Base-by-base conservation (phyloP, 2,329 filamentous ascomycete genomes). In the Arthrobotrys pseudoclavata region DNA sequence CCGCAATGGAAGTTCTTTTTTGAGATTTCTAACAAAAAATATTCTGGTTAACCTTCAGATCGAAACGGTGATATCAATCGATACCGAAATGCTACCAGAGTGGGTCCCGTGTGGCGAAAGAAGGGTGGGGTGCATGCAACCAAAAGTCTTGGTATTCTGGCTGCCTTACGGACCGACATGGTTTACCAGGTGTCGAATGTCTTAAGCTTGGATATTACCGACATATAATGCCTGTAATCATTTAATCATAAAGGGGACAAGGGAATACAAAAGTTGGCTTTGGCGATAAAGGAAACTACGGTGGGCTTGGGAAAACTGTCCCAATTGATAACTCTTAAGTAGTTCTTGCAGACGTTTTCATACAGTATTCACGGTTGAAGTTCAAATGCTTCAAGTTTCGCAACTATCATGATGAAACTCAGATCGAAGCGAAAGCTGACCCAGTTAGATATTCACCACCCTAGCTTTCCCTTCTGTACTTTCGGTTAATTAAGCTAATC, bases 71-170 rank as follows among this genome's bases (percentile, higher is more conserved):
- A 67, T 62, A 62, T 45, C 45, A 29, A 67, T 67, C 61, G 62
- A 74, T 74, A 74, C 57, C 53, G 53, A 60, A 40, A 62, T 75
- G 15, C 37, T 37, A 66, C 24, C 18, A 61, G 31, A 61, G 72
- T 66, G 66, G 66, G 66, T 70, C 72, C 72, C 72, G 66, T 61
- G 60, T 66, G 66, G 71, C 64, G 55, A 66, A 40, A 40, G 40
- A 60, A 60, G 55, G 20, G 72, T 76, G 74, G 74, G 52, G 61
- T 71, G 34, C 61, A 71, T 70, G 66, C 66, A 76, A 70, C 55
- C 63, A 76, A 66, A 70, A 77, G 50, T 63, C 67, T 77, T 77
- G 74, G 67, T 77, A 55, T 77, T 77, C 74, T 77, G 67, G 74
- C 74, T 77, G 74, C 74, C 74, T 77, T 66, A 70, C 45, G 45